Percentiles rank a stretch among this genome's conserved stretches.
phyloP scores from a whole-genome alignment of 2,329 filamentous ascomycete species.

The Fusarium papillatum region DNA sequence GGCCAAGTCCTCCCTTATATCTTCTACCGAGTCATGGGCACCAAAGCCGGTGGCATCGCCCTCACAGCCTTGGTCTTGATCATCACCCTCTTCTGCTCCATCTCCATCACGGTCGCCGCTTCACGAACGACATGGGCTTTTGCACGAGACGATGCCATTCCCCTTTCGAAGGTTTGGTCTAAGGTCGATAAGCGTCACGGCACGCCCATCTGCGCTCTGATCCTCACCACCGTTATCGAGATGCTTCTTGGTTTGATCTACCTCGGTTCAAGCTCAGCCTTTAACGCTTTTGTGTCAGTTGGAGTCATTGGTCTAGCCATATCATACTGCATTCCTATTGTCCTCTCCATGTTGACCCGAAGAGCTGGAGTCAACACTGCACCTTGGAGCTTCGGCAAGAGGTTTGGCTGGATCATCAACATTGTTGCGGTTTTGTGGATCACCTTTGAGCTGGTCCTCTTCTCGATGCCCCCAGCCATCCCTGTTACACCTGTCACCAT shows the following conservation, averaged over 20 bases:
- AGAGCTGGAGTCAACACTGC: conserved; percentile 74
- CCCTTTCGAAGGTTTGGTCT: conserved; percentile 75
- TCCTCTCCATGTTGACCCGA: conserved; percentile 76
- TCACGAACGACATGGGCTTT: conserved; percentile 83
- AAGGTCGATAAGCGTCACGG: conserved; percentile 74
- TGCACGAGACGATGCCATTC: conserved; percentile 80
- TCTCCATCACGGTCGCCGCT: conserved; percentile 80
- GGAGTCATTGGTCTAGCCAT: conserved; percentile 83
- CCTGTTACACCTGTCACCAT: conserved; percentile 69
- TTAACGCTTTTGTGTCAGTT: conserved; percentile 84
- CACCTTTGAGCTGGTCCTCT: conserved; percentile 76
- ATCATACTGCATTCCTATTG: conserved; percentile 82
- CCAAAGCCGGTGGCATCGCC: conserved; percentile 81
- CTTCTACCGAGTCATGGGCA: conserved; percentile 82
- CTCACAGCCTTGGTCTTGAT: conserved; percentile 82
- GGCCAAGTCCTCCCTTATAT: conserved; percentile 82
- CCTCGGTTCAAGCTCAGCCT: conserved; percentile 81
- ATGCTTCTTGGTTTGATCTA: conserved; percentile 83
- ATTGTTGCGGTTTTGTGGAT: conserved; percentile 78
- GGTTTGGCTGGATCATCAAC: conserved; percentile 78
- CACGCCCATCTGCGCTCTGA: conserved; percentile 78
- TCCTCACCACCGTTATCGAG: conserved; percentile 77
- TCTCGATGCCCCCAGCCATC: conserved; percentile 79
- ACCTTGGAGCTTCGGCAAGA: conserved; percentile 73
- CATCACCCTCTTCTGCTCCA: conserved; percentile 82